Percentiles rank a stretch among this genome's conserved stretches.
These are phyloP conservation scores for Mycosarcoma maydis DNA, from an alignment of 1,284 basidiomycete species.

Conservation along the genomic window DNA sequence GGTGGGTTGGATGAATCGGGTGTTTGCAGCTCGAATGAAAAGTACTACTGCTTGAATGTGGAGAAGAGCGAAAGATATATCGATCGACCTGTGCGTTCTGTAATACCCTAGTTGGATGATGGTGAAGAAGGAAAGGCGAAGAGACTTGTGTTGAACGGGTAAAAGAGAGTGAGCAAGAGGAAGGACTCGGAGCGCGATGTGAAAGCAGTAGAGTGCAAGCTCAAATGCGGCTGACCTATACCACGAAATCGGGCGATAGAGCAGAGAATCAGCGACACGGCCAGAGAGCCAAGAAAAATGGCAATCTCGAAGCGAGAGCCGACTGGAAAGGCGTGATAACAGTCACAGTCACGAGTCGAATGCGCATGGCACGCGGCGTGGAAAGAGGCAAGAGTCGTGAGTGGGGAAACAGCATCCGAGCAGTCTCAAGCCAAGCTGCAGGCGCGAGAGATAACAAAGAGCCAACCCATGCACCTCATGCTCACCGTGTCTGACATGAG, in stretches of 20 bases:
- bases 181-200: background rate
- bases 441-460: conserved; percentile 14
- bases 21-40: background rate
- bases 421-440: background rate
- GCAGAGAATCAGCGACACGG: background rate
- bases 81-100: background rate
- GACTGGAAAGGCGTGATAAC: conserved; percentile 6
- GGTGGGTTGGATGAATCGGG: background rate
- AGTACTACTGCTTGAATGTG: background rate
- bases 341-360: no score
- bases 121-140: background rate
- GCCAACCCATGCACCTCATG: background rate
- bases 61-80: background rate
- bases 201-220: background rate
- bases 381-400: no score
- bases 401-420: conserved; percentile 4
- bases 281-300: conserved; percentile 14
- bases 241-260: no score
- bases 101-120: background rate
- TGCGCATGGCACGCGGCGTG: no score
- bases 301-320: conserved; percentile 10
- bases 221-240: background rate
- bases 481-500: background rate
- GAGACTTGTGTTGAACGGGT: background rate
- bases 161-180: background rate